phyloP scores from a whole-genome alignment of 2,329 filamentous ascomycete genomes.

The Fusarium veterinarium region DNA sequence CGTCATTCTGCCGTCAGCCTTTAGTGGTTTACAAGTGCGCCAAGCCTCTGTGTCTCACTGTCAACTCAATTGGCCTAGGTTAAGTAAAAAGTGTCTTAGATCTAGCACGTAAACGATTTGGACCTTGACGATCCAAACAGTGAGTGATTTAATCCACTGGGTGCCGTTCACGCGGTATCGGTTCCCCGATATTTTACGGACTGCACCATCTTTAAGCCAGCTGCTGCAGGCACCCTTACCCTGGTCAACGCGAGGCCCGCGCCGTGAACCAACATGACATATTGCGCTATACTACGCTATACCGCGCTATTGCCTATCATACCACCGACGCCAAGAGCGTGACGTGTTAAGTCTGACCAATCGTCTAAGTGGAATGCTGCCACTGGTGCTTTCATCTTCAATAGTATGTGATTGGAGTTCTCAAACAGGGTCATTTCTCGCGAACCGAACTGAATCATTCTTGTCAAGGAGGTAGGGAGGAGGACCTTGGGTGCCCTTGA shows the following conservation, averaged over 20 bases:
- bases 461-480: background rate
- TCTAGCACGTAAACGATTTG: background rate
- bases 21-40: background rate
- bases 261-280: background rate
- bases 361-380: background rate
- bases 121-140: background rate
- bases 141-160: background rate
- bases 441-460: background rate
- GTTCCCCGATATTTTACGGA: background rate
- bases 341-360: background rate
- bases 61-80: background rate
- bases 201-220: background rate
- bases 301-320: background rate
- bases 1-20: background rate
- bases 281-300: background rate
- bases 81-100: background rate
- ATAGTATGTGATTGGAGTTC: background rate
- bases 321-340: background rate
- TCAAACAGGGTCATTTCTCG: background rate
- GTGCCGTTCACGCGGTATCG: background rate
- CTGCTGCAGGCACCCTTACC: background rate
- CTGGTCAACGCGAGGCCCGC: background rate
- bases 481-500: rapidly evolving
- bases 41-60: background rate
- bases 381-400: background rate